Conservation (phyloP, 306 rosid genomes). For the Vigna angularis region DNA sequence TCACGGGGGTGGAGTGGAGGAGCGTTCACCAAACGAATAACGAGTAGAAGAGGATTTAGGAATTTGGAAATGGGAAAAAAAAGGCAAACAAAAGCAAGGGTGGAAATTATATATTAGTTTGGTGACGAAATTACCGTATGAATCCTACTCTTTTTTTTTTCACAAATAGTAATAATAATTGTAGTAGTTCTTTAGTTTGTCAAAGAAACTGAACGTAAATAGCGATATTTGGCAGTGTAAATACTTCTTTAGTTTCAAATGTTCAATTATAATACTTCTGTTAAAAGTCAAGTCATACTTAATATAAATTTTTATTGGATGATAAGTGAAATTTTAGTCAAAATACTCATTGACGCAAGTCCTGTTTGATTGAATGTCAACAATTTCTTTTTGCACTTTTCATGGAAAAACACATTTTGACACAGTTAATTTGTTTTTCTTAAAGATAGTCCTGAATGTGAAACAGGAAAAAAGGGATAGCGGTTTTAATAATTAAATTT, state of each 20-base stretch:
- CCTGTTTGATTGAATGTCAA: background rate
- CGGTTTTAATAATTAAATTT: background rate
- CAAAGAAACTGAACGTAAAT: background rate
- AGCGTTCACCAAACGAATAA: constrained; percentile 17
- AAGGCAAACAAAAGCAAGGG: background rate
- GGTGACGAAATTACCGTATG: background rate
- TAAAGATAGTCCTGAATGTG: background rate
- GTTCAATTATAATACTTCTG: too few relatives aligned
- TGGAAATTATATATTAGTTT: constrained; percentile 11
- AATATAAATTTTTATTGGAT: background rate
- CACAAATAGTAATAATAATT: background rate
- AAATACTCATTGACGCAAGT: background rate
- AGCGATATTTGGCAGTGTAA: too few relatives aligned
- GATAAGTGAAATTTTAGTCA: too few relatives aligned
- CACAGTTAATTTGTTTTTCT: background rate
- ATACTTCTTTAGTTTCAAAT: too few relatives aligned
- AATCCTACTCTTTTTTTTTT: background rate
- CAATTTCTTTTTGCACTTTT: background rate
- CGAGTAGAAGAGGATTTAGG: constrained; percentile 29
- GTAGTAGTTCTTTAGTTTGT: background rate
- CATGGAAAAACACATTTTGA: background rate
- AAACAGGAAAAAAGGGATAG: background rate
- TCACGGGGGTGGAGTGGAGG: background rate
- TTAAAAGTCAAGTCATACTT: background rate
- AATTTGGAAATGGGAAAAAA: background rate